phyloP scores from a whole-genome alignment of 129 eudicot genomes.

The Chrysanthemum makinoi region DNA sequence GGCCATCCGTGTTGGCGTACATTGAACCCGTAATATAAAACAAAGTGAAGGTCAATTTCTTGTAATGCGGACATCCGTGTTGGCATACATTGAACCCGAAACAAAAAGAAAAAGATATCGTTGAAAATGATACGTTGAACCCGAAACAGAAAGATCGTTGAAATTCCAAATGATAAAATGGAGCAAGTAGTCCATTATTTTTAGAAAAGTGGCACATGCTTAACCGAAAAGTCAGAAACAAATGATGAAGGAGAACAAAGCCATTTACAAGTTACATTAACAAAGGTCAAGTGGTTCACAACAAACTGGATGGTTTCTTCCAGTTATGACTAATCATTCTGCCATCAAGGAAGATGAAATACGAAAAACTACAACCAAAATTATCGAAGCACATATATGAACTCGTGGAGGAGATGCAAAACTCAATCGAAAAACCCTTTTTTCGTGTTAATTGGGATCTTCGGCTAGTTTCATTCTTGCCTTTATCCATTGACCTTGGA shows the following conservation, averaged over 20 bases:
- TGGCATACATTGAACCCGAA: neutral
- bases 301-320: too few species aligned
- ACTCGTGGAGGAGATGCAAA: neutral
- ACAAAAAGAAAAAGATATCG: neutral
- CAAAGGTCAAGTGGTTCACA: too few species aligned
- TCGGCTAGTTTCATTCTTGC: constrained; percentile 44
- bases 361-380: constrained; percentile 19
- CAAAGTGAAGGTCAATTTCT: too few species aligned
- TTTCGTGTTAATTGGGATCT: constrained; percentile 13
- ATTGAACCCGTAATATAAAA: too few species aligned
- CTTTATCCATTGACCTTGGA: constrained; percentile 69
- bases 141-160: constrained; percentile 2
- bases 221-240: too few species aligned
- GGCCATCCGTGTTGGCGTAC: too few species aligned
- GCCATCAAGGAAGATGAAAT: constrained; percentile 20
- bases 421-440: constrained; percentile 20
- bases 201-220: neutral
- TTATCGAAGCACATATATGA: constrained; percentile 31
- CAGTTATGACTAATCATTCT: constrained; percentile 45
- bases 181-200: constrained; percentile 26
- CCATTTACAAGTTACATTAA: too few species aligned
- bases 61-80: too few species aligned
- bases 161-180: constrained; percentile 16
- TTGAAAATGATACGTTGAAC: constrained; percentile 24
- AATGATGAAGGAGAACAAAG: too few species aligned